Evolutionary conservation across 768 basidiomycete genomes (phyloP), one percentile per base, ranked within the genome.

Genomic region (Auriscalpium microsporum): DNA sequence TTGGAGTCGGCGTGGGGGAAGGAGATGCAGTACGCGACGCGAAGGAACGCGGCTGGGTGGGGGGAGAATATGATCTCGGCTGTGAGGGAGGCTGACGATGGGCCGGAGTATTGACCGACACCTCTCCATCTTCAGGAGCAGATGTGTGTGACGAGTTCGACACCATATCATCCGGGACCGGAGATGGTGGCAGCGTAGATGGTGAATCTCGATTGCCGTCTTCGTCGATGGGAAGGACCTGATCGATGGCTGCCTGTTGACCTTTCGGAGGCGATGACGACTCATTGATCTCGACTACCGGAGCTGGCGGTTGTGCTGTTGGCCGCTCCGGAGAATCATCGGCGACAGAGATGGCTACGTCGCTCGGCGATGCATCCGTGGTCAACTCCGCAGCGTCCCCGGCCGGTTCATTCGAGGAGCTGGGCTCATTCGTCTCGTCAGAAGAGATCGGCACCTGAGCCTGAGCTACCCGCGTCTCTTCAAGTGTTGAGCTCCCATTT

Each of bases 21-120:
- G 52, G 16, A 2, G 55, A 7, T 13, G 35, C 33, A 38, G 44
- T 23, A n/a, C 19, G 17, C 21, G 28, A 14, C 11, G 13, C 9
- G 37, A 60, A 60, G 2, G 59, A 55, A 10, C 61, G 58, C n/a
- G 61, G 61, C 19, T 60, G 61, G 3, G 61, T 60, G 10, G 61
- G 61, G 1, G 53, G 50, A 1, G 45, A 16, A 53, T 35, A 28
- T 3, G 52, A 45, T 16, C 19, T 14, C 13, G 38, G 19, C 16
- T 13, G n/a, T 10, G 50, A 14, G 13, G 51, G 51, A 7, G 51
- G 13, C n/a, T 34, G 35, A 11, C 17, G 45, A 13, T 40, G n/a
- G n/a, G 57, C 52, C 44, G 47, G 4, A 4, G 36, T 38, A 17
- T 35, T 37, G 4, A 46, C n/a, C n/a, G 55, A 49, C 2, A 54